Conservation (phyloP, 768 basidiomycete species). For the Tylopilus balloui region DNA sequence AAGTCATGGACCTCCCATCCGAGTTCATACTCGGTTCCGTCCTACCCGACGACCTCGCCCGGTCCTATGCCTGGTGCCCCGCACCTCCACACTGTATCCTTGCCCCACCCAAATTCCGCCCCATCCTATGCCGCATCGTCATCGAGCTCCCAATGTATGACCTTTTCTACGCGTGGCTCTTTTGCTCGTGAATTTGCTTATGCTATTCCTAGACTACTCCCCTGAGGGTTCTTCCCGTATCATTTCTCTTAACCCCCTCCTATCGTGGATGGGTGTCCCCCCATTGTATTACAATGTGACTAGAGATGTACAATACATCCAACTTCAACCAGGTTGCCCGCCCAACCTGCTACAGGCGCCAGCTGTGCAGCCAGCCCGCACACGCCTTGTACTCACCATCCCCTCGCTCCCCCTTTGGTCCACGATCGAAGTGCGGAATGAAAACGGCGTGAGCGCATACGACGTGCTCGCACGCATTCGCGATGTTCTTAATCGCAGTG, state of each 20-base stretch:
- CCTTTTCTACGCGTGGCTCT: neutral
- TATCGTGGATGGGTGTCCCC: constrained; percentile 18
- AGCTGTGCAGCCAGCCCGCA: constrained; percentile 22
- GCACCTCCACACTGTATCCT: constrained; percentile 25
- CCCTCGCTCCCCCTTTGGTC: constrained; percentile 26
- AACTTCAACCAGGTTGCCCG: constrained; percentile 15
- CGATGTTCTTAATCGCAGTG: constrained; percentile 25
- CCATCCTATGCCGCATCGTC: constrained; percentile 16
- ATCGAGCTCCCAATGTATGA: constrained; percentile 19
- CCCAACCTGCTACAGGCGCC: constrained; percentile 15
- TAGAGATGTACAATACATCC: constrained; percentile 23
- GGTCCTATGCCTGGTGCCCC: constrained; percentile 24
- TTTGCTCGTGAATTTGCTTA: constrained; percentile 4
- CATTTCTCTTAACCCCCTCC: constrained; percentile 23
- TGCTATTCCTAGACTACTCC: constrained; percentile 9
- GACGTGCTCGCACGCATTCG: constrained; percentile 29
- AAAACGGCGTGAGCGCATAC: constrained; percentile 23
- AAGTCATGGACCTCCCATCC: constrained; percentile 20
- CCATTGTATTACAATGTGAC: constrained; percentile 25
- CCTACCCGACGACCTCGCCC: constrained; percentile 16
- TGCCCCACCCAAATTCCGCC: constrained; percentile 31
- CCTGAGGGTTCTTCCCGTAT: constrained; percentile 14
- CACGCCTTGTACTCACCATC: constrained; percentile 17
- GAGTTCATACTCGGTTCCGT: constrained; percentile 1
- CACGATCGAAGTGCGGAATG: constrained; percentile 29